Evolutionary conservation across 257 asterid species (phyloP).

Genomic region (Rehmannia glutinosa): DNA sequence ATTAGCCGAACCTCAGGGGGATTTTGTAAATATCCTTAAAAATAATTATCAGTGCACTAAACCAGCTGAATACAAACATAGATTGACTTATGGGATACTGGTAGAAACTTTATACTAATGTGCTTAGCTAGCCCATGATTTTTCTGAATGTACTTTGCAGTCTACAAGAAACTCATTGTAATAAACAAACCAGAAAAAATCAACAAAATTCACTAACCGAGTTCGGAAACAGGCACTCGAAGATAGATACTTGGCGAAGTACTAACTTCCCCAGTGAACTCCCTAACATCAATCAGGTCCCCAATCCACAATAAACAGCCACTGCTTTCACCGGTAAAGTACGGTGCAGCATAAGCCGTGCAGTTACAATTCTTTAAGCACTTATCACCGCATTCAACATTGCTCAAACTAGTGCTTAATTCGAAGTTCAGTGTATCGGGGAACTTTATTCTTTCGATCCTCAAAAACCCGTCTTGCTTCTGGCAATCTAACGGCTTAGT

Average conservation of each 20-base stretch:
- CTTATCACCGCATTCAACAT: constrained; percentile 1
- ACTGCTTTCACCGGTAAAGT: not conserved
- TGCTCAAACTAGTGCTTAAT: not conserved
- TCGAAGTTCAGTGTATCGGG: constrained; percentile 8
- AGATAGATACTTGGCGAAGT: not conserved
- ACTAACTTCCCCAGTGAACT: not conserved
- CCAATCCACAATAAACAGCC: constrained; percentile 22
- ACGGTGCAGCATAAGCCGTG: constrained; percentile 14
- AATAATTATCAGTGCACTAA: too few species aligned
- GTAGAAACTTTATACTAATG: too few species aligned
- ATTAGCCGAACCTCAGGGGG: too few species aligned
- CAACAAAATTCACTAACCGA: not conserved
- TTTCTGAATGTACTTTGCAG: too few species aligned
- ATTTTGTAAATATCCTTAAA: too few species aligned
- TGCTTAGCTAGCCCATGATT: too few species aligned
- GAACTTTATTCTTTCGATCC: constrained; percentile 1
- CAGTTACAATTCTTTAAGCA: constrained; percentile 21
- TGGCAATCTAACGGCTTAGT: not conserved
- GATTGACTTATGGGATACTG: too few species aligned
- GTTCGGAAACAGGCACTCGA: constrained; percentile 9
- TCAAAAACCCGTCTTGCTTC: constrained; percentile 18
- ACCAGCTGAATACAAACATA: too few species aligned
- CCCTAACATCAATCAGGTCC: constrained; percentile 8
- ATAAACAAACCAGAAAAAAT: too few species aligned
- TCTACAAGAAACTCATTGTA: too few species aligned